These are phyloP conservation scores for Mucor sp. DNA, from an alignment of 371 early-diverging fungal species.

Conservation along the genomic window DNA sequence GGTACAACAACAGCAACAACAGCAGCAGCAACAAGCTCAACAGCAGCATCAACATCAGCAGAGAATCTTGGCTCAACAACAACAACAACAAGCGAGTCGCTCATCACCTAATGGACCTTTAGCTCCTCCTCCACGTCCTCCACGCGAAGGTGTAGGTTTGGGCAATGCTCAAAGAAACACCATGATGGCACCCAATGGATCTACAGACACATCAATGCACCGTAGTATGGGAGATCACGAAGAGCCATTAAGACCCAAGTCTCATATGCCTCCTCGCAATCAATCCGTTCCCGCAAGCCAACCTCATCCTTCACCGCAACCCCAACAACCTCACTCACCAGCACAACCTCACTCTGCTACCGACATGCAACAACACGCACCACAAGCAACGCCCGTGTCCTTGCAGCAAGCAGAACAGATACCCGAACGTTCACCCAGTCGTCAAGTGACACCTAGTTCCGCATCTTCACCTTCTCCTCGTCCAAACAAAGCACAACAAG, in stretches of 20 bases:
- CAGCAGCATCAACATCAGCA: neutral
- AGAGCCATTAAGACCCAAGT: conserved; percentile 16
- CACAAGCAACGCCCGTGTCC: neutral
- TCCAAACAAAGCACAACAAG: neutral
- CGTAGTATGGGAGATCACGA: neutral
- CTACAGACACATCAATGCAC: neutral
- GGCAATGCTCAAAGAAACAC: conserved; percentile 29
- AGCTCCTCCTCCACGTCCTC: conserved; percentile 49
- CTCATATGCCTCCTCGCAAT: conserved; percentile 20
- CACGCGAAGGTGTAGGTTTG: conserved; percentile 54
- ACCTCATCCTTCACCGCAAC: too few relatives aligned
- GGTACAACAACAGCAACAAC: neutral
- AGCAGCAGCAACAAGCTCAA: conserved; percentile 1
- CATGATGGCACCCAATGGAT: conserved; percentile 5
- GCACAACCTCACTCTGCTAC: neutral
- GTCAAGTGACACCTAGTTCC: neutral
- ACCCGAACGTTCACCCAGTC: conserved; percentile 16
- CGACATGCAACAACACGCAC: neutral
- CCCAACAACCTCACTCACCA: neutral
- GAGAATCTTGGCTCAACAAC: neutral
- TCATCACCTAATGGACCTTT: conserved; percentile 5
- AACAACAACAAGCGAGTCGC: conserved; percentile 1
- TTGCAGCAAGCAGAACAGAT: neutral
- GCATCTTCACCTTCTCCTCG: conserved; percentile 4
- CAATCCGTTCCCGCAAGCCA: neutral